Base-by-base conservation (phyloP, 148 eudicot genomes). In the Amaranthus hypochondriacus region DNA sequence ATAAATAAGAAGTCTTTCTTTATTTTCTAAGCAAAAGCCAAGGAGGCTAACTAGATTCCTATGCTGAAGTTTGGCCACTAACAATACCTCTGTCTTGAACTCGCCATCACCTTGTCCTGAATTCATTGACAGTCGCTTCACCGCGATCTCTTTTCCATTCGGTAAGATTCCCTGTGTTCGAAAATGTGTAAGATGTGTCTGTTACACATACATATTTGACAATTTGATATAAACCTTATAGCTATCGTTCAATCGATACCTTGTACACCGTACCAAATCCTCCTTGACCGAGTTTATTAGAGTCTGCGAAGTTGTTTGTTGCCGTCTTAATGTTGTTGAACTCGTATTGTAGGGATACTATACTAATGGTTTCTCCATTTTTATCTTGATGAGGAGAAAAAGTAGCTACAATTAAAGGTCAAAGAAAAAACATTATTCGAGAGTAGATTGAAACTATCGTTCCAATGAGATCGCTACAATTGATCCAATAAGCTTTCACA, bases 11-110 rank as follows among this genome's bases (percentile, higher is more conserved):
- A 88, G 77, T 48, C 68, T 84, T 78, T 82, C 85, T 9, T 58
- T 74, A 70, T 79, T 79, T 49, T 69, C 73, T 4, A 82, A 15
- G 63, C 73, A 80, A 56, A 82, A 86, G 42, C 87, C 87, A 18
- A 84, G 55, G 3, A 84, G 76, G 60, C 75, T 72, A 7, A 86
- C 84, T 47, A 86, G 58, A 74, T 86, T 86, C 55, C 74, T 77
- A 14, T 86, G 89, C 21, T 86, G 87, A 74, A 86, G 85, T 70
- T 70, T 77, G 51, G 89, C 84, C 51, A 81, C 15, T 28, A 78
- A 50, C 15, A 68, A 1, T 6, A 78, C 75, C 43, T 84, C 87
- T 69, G 75, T 84, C 52, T 59, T 46, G 51, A 75, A 75, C 48
- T 66, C 56, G 3, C 13, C 64, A 7, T 55, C 52, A 8, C 79